Evolutionary conservation across 1,139 yeast genomes (phyloP), one percentile per base, ranked within the genome.

Genomic region (Blastobotrys niveus): DNA sequence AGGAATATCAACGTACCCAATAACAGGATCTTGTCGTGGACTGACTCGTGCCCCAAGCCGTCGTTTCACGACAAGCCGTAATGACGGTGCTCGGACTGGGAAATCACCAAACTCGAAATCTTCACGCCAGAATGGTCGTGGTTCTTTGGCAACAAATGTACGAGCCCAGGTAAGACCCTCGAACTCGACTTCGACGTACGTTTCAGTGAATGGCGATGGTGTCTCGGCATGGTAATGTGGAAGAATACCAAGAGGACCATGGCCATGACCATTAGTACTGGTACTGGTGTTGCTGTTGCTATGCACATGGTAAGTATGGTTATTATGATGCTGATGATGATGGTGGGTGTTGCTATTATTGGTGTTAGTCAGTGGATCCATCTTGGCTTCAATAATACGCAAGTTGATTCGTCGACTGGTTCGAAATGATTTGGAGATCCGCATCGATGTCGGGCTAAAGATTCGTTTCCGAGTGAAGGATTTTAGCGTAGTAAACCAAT

Each of bases 401-500:
- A 79, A 66, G 17, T 67, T 63, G 24, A 80, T 71, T 46, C 66
- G 70, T 52, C 77, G 78, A 1, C 81, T 72, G 0, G 82, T 72
- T 43, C 91, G 68, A 50, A 82, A 65, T 9, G 67, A 54, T 17
- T 59, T 52, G 6, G 41, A 26, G 3, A 64, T 47, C 14, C 59
- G 54, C 19, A 53, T 54, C 8, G 58, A 51, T 38, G 67, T 63
- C 1, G 67, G 57, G 0, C 76, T 72, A 43, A 65, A 68, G 39
- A 64, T 76, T 51, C 82, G 87, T 34, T 82, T 66, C 52, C 74
- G 74, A 3, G 94, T 74, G 57, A 83, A 80, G 19, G 85, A 76
- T 48, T 74, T 76, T 47, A 87, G 64, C 0, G 89, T 82, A 6
- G 85, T 84, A 53, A 78, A 73, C 95, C 96, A 87, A 60, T 84